These are phyloP conservation scores for Boletus huronensis DNA, from an alignment of 768 basidiomycete species.

Conservation along the genomic window DNA sequence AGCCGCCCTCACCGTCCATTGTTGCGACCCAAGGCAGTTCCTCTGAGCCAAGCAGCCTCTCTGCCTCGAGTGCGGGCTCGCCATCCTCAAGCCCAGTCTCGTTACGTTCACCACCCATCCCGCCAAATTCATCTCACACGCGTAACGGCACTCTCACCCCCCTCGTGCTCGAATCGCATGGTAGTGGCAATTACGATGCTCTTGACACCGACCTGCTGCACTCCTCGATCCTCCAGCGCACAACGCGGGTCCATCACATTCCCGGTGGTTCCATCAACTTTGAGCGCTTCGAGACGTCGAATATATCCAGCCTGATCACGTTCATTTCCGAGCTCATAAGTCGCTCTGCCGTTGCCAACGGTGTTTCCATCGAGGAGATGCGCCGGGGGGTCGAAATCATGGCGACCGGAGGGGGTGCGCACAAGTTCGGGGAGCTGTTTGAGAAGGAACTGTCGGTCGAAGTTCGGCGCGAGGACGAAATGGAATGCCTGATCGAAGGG, in stretches of 20 bases:
- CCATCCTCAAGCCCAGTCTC: conserved; percentile 10
- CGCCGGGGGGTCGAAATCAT: conserved; percentile 90
- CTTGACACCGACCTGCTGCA: conserved; percentile 47
- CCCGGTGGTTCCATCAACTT: conserved; percentile 98
- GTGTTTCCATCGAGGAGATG: conserved; percentile 89
- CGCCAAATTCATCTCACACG: conserved; percentile 32
- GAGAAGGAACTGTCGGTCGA: conserved; percentile 72
- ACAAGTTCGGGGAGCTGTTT: conserved; percentile 88
- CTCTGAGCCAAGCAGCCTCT: conserved; percentile 43
- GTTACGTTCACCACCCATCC: conserved; percentile 23
- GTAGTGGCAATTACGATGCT: conserved; percentile 20
- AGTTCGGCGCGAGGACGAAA: conserved; percentile 91
- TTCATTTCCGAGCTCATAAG: conserved; percentile 88
- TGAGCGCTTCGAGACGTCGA: conserved; percentile 91
- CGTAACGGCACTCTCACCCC: conserved; percentile 81
- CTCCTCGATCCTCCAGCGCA: conserved; percentile 64
- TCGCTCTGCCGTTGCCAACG: conserved; percentile 80
- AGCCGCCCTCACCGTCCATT: conserved; percentile 73
- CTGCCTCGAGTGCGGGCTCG: conserved; percentile 34
- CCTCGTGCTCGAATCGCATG: conserved; percentile 59
- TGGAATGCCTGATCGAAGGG: conserved; percentile 97
- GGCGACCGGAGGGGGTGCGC: conserved; percentile 97
- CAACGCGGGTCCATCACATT: conserved; percentile 61
- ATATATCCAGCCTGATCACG: conserved; percentile 76
- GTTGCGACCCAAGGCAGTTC: conserved; percentile 57